A percentile compares a stretch with the other conserved stretches of the same genome.
These are phyloP conservation scores for Gossypium australe DNA, from an alignment of 345 rosid species.

Conservation along the genomic window DNA sequence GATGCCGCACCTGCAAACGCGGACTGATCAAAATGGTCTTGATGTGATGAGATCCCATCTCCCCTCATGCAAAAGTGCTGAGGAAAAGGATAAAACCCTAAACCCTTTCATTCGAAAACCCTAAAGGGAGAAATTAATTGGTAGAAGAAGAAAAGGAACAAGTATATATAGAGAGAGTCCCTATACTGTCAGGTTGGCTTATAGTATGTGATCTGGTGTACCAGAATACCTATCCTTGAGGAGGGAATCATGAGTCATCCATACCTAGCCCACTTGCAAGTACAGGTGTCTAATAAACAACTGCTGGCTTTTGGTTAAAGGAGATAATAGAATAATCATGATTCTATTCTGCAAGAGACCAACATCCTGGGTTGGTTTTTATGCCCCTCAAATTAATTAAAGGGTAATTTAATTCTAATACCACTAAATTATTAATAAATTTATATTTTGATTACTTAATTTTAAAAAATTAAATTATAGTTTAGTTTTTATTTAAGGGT, in stretches of 20 bases:
- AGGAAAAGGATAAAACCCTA: constrained; percentile 8
- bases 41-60: constrained; percentile 3
- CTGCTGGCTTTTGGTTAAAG: neutral
- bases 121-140: neutral
- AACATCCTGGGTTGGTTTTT: too few relatives aligned
- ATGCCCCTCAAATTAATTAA: too few relatives aligned
- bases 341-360: neutral
- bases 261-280: constrained; percentile 4
- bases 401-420: too few relatives aligned
- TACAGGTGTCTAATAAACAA: constrained; percentile 17
- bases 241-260: neutral
- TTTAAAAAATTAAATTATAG: too few relatives aligned
- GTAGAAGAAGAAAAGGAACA: neutral
- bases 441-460: fast-evolving
- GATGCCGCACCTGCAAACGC: constrained; percentile 38
- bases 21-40: constrained; percentile 19
- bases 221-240: neutral
- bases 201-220: neutral
- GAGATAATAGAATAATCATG: neutral
- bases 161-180: constrained; percentile 5
- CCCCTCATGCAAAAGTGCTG: constrained; percentile 13
- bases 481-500: too few relatives aligned
- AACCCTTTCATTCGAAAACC: neutral
- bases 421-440: too few relatives aligned
- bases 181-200: neutral